These are phyloP conservation scores for Lophiostoma macrostomum DNA, from an alignment of 495 filamentous ascomycete species.

Conservation along the genomic window DNA sequence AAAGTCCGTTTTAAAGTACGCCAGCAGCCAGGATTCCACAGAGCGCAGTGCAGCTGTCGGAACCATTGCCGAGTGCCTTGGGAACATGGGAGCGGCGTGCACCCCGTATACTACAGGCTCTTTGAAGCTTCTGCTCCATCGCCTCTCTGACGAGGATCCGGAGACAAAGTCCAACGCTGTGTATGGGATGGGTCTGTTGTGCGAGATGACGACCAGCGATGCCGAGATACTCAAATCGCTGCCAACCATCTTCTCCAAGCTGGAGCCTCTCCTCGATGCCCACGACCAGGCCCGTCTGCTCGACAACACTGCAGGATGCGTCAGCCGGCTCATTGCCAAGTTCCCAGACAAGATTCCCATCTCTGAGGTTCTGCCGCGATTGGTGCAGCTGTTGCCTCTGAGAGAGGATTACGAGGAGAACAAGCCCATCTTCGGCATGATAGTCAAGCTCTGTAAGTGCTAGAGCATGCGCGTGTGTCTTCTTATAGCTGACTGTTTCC, in stretches of 20 bases:
- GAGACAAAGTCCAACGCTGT: constrained; percentile 95
- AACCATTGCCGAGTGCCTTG: constrained; percentile 87
- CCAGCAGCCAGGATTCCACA: constrained; percentile 73
- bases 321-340: constrained; percentile 85
- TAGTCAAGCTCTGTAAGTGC: constrained; percentile 78
- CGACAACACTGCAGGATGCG: constrained; percentile 92
- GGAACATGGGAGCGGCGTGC: constrained; percentile 72
- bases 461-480: background rate
- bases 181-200: constrained; percentile 81
- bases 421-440: constrained; percentile 81
- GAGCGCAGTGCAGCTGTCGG: constrained; percentile 89
- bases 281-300: constrained; percentile 67
- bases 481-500: constrained; percentile 26
- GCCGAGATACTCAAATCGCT: constrained; percentile 69
- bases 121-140: constrained; percentile 78
- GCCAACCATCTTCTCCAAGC: constrained; percentile 69
- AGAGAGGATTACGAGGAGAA: constrained; percentile 98
- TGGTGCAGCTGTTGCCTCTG: constrained; percentile 77
- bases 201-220: constrained; percentile 71
- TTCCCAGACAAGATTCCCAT: constrained; percentile 76
- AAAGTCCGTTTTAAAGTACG: constrained; percentile 83
- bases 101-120: constrained; percentile 72
- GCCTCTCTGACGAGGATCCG: constrained; percentile 81
- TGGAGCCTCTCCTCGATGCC: constrained; percentile 78
- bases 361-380: constrained; percentile 72